Evolutionary conservation across 805 yeast genomes (phyloP).

Genomic region (Zygosaccharomyces lentus): DNA sequence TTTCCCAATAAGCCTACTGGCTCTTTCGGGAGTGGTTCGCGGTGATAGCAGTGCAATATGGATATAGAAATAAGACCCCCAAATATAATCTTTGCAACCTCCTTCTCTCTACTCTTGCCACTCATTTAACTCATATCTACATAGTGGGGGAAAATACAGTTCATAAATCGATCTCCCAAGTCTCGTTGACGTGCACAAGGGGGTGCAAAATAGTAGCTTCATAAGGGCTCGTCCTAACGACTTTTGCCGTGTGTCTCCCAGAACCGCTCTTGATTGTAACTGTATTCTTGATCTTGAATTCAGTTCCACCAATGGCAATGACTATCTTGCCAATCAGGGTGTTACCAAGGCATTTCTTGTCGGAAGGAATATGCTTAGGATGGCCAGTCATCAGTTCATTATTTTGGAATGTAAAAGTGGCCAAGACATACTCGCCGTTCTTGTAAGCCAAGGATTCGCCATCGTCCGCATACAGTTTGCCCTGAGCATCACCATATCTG

Average conservation of each 20-base stretch:
- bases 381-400: slow-evolving; percentile 34
- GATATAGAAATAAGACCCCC: not conserved
- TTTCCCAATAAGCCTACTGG: no score
- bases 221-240: slow-evolving; percentile 15
- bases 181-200: slow-evolving; percentile 39
- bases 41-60: not conserved
- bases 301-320: slow-evolving; percentile 39
- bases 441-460: slow-evolving; percentile 64
- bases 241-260: slow-evolving; percentile 36
- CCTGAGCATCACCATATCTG: slow-evolving; percentile 47
- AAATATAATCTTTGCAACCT: no score
- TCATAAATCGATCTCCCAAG: slow-evolving; percentile 45
- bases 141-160: not conserved
- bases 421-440: slow-evolving; percentile 46
- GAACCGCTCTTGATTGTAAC: slow-evolving; percentile 38
- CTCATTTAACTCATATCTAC: not conserved
- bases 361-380: slow-evolving; percentile 24
- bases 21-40: no score
- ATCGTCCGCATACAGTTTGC: slow-evolving; percentile 74
- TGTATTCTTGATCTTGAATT: slow-evolving; percentile 5
- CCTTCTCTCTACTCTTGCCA: no score
- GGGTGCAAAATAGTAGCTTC: slow-evolving; percentile 47
- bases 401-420: slow-evolving; percentile 38
- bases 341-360: slow-evolving; percentile 28
- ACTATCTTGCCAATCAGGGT: slow-evolving; percentile 53